Conservation (phyloP, 2,329 filamentous ascomycete species). For the Microascus cirrosus region DNA sequence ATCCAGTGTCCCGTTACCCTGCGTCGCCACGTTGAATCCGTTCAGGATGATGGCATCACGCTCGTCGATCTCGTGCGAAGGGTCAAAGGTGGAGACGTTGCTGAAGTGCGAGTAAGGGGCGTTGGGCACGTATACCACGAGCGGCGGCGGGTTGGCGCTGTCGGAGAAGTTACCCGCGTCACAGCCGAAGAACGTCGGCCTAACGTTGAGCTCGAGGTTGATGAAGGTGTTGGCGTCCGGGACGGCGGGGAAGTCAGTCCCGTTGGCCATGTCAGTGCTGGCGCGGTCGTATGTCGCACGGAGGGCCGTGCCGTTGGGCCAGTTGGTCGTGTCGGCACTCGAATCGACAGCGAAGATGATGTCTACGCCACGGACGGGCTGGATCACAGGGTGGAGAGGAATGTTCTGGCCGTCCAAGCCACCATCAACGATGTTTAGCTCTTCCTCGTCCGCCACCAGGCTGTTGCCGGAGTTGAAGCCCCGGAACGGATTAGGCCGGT, state of each 20-base stretch:
- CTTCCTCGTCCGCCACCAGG: conserved; percentile 27
- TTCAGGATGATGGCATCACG: conserved; percentile 78
- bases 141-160: conserved; percentile 40
- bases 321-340: conserved; percentile 47
- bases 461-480: conserved; percentile 36
- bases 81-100: conserved; percentile 71
- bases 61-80: conserved; percentile 49
- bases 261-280: conserved; percentile 32
- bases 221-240: conserved; percentile 45
- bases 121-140: conserved; percentile 84
- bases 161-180: conserved; percentile 42
- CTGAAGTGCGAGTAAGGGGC: conserved; percentile 64
- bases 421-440: conserved; percentile 68
- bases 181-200: conserved; percentile 55
- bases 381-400: conserved; percentile 55
- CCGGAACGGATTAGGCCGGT: conserved; percentile 47
- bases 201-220: conserved; percentile 44
- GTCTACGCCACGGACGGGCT: conserved; percentile 40
- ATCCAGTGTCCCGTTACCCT: conserved; percentile 69
- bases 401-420: conserved; percentile 73
- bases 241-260: conserved; percentile 46
- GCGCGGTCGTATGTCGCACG: conserved; percentile 46
- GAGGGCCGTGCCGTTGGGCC: conserved; percentile 50
- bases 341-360: conserved; percentile 57
- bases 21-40: conserved; percentile 73